Base-by-base conservation (phyloP, 192 early-diverging fungal genomes). In the Mortierella antarctica region DNA sequence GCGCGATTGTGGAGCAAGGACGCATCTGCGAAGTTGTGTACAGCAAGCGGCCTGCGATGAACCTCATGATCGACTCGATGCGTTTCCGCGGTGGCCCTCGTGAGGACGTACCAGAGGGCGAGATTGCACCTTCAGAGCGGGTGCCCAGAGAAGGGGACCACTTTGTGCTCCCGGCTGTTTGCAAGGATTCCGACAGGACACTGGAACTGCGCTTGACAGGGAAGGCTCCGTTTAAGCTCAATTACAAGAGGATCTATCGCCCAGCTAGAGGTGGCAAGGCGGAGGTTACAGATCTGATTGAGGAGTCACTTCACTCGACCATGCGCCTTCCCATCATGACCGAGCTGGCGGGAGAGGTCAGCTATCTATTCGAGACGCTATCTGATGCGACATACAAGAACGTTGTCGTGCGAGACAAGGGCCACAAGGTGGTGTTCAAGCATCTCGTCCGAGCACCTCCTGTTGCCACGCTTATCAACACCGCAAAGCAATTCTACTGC, bases 51-150 rank as follows among this genome's bases (percentile, higher is more conserved):
- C 74, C 74, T 2, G 54, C 74, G 4, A 78, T 78, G 74, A 78
- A 78, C 14, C 56, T 78, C 5, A 78, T 70, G 74, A 70, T 78
- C 47, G 74, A 78, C 49, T 78, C 74, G 21, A 78, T 78, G 48
- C 74, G 74, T 11, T 78, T 78, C 67, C 74, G 74, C 1, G 74
- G 74, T 10, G 74, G 74, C 7, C 74, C 74, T 18, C 74, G 74
- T 20, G 74, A 67, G 60, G 60, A 78, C 48, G 56, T 70, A 6
- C 74, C 74, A 6, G 74, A 78, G n/a, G 74, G 65, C 17, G 74
- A 78, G 67, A 60, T 78, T 20, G 67, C 74, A n/a, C 74, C 74
- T 0, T 78, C 67, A 0, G 74, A 78, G 59, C 64, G 45, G 31
- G 65, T 78, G 31, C 51, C 67, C 39, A 47, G 62, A 20, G 74